phyloP scores from a whole-genome alignment of 2,329 filamentous ascomycete species.

The Elsinoe perseae region DNA sequence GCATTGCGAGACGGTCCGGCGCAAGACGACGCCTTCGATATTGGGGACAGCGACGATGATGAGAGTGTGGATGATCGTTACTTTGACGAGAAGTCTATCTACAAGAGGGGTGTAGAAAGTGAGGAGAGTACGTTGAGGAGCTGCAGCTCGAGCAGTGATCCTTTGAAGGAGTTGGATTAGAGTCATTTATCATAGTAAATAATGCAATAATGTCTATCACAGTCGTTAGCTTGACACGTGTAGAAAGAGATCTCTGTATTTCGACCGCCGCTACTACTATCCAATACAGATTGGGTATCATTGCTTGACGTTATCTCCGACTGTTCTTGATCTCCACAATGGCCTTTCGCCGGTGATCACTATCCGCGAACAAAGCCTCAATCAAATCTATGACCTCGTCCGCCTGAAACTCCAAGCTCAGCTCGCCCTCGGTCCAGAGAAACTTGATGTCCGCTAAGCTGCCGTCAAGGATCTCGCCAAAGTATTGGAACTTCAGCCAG shows the following conservation, averaged over 20 bases:
- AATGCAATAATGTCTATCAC: neutral
- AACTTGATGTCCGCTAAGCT: constrained; percentile 58
- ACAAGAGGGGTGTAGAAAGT: neutral
- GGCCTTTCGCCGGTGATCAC: constrained; percentile 49
- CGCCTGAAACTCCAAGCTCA: constrained; percentile 53
- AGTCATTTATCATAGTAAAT: neutral
- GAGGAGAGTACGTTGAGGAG: constrained; percentile 9
- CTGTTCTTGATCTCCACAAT: constrained; percentile 48
- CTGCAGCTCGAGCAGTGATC: constrained; percentile 2
- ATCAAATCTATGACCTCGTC: constrained; percentile 58
- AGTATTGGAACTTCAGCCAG: constrained; percentile 59
- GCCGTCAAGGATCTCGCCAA: constrained; percentile 55
- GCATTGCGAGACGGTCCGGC: neutral
- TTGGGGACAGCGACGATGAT: constrained; percentile 5
- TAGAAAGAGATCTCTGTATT: neutral
- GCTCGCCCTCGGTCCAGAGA: constrained; percentile 56
- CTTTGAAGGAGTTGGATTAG: neutral
- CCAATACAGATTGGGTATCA: neutral
- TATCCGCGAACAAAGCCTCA: constrained; percentile 57
- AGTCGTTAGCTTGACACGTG: neutral
- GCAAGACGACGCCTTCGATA: neutral
- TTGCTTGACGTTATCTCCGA: neutral
- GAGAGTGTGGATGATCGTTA: constrained; percentile 1
- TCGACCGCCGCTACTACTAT: neutral
- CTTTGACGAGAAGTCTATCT: neutral